These are phyloP conservation scores for Apiospora aurea DNA, from an alignment of 2,329 filamentous ascomycete genomes.

Conservation along the genomic window DNA sequence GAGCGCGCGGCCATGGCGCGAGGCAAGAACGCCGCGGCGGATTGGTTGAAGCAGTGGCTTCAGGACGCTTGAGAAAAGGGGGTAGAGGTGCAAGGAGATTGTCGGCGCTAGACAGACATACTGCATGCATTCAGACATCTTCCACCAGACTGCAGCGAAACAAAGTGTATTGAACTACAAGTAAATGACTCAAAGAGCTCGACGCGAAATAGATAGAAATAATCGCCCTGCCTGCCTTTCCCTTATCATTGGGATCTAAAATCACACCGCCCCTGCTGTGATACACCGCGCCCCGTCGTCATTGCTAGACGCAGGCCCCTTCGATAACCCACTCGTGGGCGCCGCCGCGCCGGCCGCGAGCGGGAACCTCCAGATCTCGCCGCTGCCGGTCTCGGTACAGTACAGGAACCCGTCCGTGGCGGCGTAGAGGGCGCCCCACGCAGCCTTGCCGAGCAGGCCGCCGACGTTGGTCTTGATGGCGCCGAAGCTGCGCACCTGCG, in stretches of 20 bases:
- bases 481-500: slow-evolving; percentile 26
- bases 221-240: too few relatives aligned
- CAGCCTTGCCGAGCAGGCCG: not conserved
- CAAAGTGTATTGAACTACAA: not conserved
- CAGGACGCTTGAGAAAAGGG: not conserved
- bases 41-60: slow-evolving; percentile 50
- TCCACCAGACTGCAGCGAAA: not conserved
- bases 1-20: slow-evolving; percentile 54
- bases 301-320: not conserved
- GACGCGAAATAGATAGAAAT: not conserved
- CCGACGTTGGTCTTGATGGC: slow-evolving; percentile 18
- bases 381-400: slow-evolving; percentile 33
- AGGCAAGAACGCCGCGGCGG: slow-evolving; percentile 55
- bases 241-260: too few relatives aligned
- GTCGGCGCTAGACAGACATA: not conserved
- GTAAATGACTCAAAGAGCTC: not conserved
- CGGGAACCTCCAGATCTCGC: slow-evolving; percentile 35
- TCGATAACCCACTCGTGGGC: not conserved
- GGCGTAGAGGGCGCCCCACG: slow-evolving; percentile 33
- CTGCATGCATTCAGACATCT: not conserved
- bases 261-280: not conserved
- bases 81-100: too few relatives aligned
- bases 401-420: slow-evolving; percentile 31
- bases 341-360: slow-evolving; percentile 13
- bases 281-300: slow-evolving; percentile 29